Percentiles rank a stretch among this genome's conserved stretches.
Conservation (phyloP, 169 alveolate species). For the Plasmodium billcollinsi region DNA sequence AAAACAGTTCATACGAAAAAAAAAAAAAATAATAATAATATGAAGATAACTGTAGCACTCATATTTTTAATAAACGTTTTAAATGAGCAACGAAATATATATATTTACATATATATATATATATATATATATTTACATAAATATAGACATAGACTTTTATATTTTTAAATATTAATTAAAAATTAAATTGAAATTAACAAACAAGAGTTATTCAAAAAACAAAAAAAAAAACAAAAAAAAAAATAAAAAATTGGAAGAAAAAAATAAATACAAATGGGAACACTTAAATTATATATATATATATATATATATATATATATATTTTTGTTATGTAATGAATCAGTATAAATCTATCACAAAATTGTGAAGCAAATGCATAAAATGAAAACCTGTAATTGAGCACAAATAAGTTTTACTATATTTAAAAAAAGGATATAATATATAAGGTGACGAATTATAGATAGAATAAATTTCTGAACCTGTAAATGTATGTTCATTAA, state of each 20-base stretch:
- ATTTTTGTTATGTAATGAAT: not conserved
- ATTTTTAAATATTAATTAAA: constrained; percentile 6
- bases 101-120: no score
- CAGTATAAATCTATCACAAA: constrained; percentile 28
- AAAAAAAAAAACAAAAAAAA: not conserved
- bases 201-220: not conserved
- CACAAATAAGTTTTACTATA: constrained; percentile 26
- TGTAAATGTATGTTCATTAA: constrained; percentile 27
- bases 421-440: constrained; percentile 23
- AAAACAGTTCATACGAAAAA: no score
- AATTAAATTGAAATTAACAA: constrained; percentile 1
- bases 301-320: not conserved
- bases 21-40: not conserved
- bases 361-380: constrained; percentile 48
- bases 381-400: constrained; percentile 6
- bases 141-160: not conserved
- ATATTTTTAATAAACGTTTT: not conserved
- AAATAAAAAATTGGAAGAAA: not conserved
- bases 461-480: constrained; percentile 27
- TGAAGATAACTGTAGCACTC: not conserved
- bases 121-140: no score
- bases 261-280: no score
- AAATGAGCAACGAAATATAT: no score
- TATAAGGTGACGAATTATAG: constrained; percentile 38
- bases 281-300: not conserved